phyloP scores from a whole-genome alignment of 2,329 filamentous ascomycete genomes.

The Emydomyces testavorans region DNA sequence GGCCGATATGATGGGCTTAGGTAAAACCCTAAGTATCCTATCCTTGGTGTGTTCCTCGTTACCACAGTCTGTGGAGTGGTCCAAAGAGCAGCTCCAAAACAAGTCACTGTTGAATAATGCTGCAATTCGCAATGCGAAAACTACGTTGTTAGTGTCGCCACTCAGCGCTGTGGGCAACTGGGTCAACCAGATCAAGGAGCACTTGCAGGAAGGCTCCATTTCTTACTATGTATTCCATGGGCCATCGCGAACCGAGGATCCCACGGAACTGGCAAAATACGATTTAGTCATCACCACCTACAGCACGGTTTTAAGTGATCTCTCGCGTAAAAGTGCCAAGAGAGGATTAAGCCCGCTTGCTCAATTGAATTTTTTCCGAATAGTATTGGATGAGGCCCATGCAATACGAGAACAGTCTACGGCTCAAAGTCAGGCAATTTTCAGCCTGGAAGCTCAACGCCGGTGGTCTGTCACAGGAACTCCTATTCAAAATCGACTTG shows the following conservation, averaged over 20 bases:
- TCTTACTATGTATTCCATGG: slow-evolving; percentile 82
- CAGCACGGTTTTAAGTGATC: slow-evolving; percentile 71
- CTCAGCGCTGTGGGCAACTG: slow-evolving; percentile 88
- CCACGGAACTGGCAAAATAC: slow-evolving; percentile 55
- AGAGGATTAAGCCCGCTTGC: slow-evolving; percentile 51
- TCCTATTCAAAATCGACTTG: slow-evolving; percentile 84
- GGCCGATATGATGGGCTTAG: slow-evolving; percentile 82
- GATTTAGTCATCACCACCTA: slow-evolving; percentile 92
- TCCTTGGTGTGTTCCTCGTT: slow-evolving; percentile 61
- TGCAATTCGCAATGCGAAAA: slow-evolving; percentile 49
- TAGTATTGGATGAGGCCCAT: slow-evolving; percentile 90
- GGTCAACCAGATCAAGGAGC: slow-evolving; percentile 80
- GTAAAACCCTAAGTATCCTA: slow-evolving; percentile 75
- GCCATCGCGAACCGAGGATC: slow-evolving; percentile 57
- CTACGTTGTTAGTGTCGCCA: slow-evolving; percentile 78
- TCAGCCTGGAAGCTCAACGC: slow-evolving; percentile 63
- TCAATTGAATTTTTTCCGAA: slow-evolving; percentile 80
- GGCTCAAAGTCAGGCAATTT: slow-evolving; percentile 73
- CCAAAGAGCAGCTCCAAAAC: slow-evolving; percentile 39
- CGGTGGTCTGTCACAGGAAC: slow-evolving; percentile 98
- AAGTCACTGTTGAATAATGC: slow-evolving; percentile 24
- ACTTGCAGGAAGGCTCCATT: slow-evolving; percentile 55
- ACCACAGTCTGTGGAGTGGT: slow-evolving; percentile 53
- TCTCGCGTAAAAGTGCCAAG: slow-evolving; percentile 53
- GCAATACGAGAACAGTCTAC: slow-evolving; percentile 80